These are phyloP conservation scores for Macrolepiota albuminosa DNA, from an alignment of 768 basidiomycete genomes.

Conservation along the genomic window DNA sequence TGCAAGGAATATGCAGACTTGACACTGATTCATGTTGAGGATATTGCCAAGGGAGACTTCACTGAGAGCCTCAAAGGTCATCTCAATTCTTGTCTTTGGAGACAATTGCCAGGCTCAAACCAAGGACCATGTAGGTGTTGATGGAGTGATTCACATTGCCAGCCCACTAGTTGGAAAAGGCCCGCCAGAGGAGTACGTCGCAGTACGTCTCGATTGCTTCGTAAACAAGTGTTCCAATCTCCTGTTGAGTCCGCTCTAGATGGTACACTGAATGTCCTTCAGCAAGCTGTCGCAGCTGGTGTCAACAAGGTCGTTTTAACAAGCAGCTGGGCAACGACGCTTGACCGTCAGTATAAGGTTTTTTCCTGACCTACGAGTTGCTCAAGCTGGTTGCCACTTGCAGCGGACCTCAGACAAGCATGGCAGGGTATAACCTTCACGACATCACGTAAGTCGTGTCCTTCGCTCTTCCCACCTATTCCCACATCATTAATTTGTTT, in stretches of 20 bases:
- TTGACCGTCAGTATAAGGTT: slow-evolving; percentile 6
- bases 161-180: slow-evolving; percentile 14
- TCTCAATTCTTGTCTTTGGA: background rate
- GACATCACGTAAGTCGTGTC: background rate
- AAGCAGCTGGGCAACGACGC: slow-evolving; percentile 8
- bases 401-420: background rate
- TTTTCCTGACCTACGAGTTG: background rate
- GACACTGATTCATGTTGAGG: slow-evolving; percentile 10
- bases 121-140: slow-evolving; percentile 26
- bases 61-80: slow-evolving; percentile 11
- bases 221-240: background rate
- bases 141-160: slow-evolving; percentile 33
- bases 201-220: background rate
- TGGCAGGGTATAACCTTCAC: slow-evolving; percentile 4
- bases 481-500: background rate
- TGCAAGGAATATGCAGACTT: slow-evolving; percentile 2
- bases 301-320: slow-evolving; percentile 8
- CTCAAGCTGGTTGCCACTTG: background rate
- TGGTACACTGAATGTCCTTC: slow-evolving; percentile 12
- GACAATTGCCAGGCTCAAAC: background rate
- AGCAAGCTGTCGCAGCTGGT: slow-evolving; percentile 9
- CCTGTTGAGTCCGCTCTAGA: slow-evolving; percentile 6
- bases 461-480: background rate
- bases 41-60: slow-evolving; percentile 10
- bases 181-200: slow-evolving; percentile 5